Evolutionary conservation across 495 filamentous ascomycete species (phyloP), one percentile per base, ranked within the genome.

Genomic region (Penicillium herquei): DNA sequence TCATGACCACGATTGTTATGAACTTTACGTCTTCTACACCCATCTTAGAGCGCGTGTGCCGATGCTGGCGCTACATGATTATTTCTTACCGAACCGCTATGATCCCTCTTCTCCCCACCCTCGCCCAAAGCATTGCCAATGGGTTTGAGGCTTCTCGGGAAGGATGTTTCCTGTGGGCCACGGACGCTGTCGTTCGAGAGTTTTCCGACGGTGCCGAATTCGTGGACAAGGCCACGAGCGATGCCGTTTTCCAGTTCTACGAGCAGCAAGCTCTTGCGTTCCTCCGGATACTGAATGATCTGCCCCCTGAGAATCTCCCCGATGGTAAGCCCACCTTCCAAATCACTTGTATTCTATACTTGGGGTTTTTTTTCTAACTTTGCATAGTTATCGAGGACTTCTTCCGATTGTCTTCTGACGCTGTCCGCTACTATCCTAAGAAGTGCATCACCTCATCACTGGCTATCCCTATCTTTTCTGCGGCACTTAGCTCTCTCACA

Each of bases 91-190:
- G 95, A 55, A 93, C 87, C 1, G 89, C 89, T 46, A 93, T 95
- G 77, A 81, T 86, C 17, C 90, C 92, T 18, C 76, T 99, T 3
- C 78, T 99, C 17, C 90, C 89, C 6, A 79, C 84, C 8, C 82
- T 99, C 64, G 94, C 95, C 17, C 86, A 91, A 55, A 92, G 92
- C 68, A 82, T 99, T 43, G 87, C 89, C 6, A 80, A 74, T 52
- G 92, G 92, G 0, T 99, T 98, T 68, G 78, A 88, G 40, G 82
- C 81, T 12, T 96, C 93, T 3, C 86, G 86, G 41, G 93, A 98
- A 71, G 95, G 94, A 16, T 96, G 93, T 70, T 98, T 99, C 78
- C 75, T 99, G 39, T 99, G 94, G 94, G 92, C 91, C 21, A 96
- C 93, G 3, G 91, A 91, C 58, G 88, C 94, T 10, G 93, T 99